These are phyloP conservation scores for Annulohypoxylon stygium DNA, from an alignment of 495 filamentous ascomycete genomes.

Conservation along the genomic window DNA sequence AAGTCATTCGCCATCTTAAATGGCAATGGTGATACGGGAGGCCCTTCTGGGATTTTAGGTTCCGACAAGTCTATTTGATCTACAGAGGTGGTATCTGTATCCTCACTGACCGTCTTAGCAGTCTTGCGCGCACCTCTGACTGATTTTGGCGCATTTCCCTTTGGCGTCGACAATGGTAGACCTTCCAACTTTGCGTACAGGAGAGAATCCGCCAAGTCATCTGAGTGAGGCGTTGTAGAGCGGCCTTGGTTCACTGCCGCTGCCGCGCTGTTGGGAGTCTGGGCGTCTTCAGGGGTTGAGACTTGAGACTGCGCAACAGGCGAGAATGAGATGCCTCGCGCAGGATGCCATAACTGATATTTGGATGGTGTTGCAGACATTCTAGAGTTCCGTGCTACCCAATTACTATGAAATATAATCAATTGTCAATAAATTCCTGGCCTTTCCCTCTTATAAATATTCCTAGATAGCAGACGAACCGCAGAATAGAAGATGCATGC, in stretches of 20 bases:
- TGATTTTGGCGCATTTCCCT: slow-evolving; percentile 7
- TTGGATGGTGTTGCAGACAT: slow-evolving; percentile 49
- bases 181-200: slow-evolving; percentile 21
- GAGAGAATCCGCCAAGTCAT: slow-evolving; percentile 7
- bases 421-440: slow-evolving; percentile 24
- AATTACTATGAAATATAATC: slow-evolving; percentile 25
- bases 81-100: neutral
- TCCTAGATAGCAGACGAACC: slow-evolving; percentile 34
- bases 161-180: slow-evolving; percentile 4
- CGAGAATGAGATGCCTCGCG: slow-evolving; percentile 58
- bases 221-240: neutral
- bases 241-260: neutral
- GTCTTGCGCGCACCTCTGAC: neutral
- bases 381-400: slow-evolving; percentile 28
- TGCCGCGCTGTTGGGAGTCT: slow-evolving; percentile 5
- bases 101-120: slow-evolving; percentile 27
- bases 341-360: slow-evolving; percentile 55
- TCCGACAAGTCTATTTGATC: slow-evolving; percentile 9
- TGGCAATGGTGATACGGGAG: slow-evolving; percentile 54
- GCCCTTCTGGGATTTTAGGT: slow-evolving; percentile 20
- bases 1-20: slow-evolving; percentile 61
- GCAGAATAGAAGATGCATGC: slow-evolving; percentile 32
- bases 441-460: neutral
- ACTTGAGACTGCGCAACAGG: slow-evolving; percentile 31
- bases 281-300: slow-evolving; percentile 25